Percentiles rank a stretch among this genome's conserved stretches.
Evolutionary conservation across 805 yeast genomes (phyloP).

Genomic region (Saccharomycopsis fodiens): DNA sequence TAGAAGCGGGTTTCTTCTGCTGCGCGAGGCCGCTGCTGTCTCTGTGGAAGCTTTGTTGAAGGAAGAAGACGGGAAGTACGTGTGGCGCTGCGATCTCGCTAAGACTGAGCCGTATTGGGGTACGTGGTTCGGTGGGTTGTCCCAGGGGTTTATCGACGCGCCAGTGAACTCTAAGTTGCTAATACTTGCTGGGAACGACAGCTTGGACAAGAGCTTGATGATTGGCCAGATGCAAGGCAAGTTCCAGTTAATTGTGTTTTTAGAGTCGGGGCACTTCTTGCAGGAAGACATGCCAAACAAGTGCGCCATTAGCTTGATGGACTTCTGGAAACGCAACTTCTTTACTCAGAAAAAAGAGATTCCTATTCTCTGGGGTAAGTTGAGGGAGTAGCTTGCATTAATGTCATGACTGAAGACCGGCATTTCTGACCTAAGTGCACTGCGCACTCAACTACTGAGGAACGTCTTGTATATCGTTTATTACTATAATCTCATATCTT

Average conservation of each 20-base stretch:
- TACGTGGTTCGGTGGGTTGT: slow-evolving; percentile 72
- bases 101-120: slow-evolving; percentile 67
- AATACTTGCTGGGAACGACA: slow-evolving; percentile 82
- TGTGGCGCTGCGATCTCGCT: slow-evolving; percentile 61
- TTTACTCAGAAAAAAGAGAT: slow-evolving; percentile 7
- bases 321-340: slow-evolving; percentile 36
- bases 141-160: slow-evolving; percentile 41
- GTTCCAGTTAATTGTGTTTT: slow-evolving; percentile 80
- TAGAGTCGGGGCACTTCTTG: slow-evolving; percentile 84
- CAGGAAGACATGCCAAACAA: slow-evolving; percentile 84
- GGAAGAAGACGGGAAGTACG: slow-evolving; percentile 21
- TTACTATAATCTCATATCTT: no score
- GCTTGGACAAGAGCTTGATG: slow-evolving; percentile 75
- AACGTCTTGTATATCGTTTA: no score
- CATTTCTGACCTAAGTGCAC: no score
- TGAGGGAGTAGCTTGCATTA: no score
- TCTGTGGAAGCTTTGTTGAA: slow-evolving; percentile 70
- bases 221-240: slow-evolving; percentile 98
- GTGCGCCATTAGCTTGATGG: slow-evolving; percentile 46
- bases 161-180: slow-evolving; percentile 56
- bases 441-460: no score
- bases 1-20: slow-evolving; percentile 44
- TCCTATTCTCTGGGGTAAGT: slow-evolving; percentile 19
- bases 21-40: slow-evolving; percentile 53
- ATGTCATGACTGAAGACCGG: no score